Evolutionary conservation across 2,329 filamentous ascomycete species (phyloP).

Genomic region (Ophiognomonia clavigignenti-juglandacearum): DNA sequence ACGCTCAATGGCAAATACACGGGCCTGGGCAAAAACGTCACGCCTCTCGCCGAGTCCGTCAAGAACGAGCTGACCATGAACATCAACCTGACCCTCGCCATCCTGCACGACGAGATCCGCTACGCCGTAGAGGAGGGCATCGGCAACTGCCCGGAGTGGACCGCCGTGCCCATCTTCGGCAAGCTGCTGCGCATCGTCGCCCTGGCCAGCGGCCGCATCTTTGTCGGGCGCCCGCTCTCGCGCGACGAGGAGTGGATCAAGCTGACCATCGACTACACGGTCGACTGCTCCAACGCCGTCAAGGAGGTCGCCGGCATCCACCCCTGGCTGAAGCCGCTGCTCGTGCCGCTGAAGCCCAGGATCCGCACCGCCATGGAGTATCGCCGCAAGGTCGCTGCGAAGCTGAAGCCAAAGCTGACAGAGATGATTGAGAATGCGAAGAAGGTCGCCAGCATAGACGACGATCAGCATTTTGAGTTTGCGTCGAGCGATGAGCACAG

Average conservation of each 20-base stretch:
- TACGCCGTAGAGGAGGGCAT: background rate
- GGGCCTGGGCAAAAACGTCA: background rate
- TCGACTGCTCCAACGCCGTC: constrained; percentile 31
- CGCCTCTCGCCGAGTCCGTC: background rate
- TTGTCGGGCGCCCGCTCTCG: constrained; percentile 39
- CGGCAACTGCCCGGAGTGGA: background rate
- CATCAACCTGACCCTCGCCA: background rate
- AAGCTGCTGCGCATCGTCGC: constrained; percentile 5
- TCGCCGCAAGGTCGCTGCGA: background rate
- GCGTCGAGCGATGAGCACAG: background rate
- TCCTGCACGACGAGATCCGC: background rate
- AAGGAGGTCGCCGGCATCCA: constrained; percentile 36
- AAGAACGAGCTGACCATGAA: background rate
- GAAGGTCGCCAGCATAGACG: background rate
- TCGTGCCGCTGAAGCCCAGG: constrained; percentile 22
- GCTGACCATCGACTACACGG: constrained; percentile 36
- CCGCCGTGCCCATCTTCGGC: background rate
- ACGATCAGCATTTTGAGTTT: background rate
- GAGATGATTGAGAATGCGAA: background rate
- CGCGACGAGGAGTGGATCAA: constrained; percentile 42
- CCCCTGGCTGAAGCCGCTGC: constrained; percentile 32
- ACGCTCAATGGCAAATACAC: background rate
- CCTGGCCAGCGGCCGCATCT: constrained; percentile 29
- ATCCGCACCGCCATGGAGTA: background rate
- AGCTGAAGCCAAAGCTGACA: background rate